Base-by-base conservation (phyloP, 768 basidiomycete species). In the Kwoniella heveanensis region DNA sequence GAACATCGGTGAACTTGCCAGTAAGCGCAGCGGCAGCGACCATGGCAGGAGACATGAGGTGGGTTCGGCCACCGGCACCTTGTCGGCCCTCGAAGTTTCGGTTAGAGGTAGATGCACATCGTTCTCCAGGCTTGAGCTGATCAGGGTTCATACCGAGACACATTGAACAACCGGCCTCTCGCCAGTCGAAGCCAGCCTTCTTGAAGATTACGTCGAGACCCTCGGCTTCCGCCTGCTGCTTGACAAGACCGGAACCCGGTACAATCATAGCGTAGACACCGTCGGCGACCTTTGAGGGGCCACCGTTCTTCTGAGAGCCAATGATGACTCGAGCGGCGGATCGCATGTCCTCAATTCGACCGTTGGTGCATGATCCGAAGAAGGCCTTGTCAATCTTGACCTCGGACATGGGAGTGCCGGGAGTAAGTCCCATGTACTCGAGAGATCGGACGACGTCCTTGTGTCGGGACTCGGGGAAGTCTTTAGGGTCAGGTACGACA, bases 131-230 rank as follows among this genome's bases (percentile, higher is more conserved):
- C 19, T 85, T 84, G 54, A 95, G 83, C 74, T 92, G 90, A 80
- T 95, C 92, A 13, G 91, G 90, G 80, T 95, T 95, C 92, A 95
- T 95, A 46, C 91, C 92, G 69, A 95, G 80, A 81, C 92, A 95
- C 92, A 95, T 95, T 17, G 92, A 95, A 77, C 92, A 95, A 32
- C 92, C 92, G 30, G 92, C 92, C 80, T 95, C 92, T 55, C 92
- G 86, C 92, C 92, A 94, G 74, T 95, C 92, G 74, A 93, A 95
- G 30, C 92, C 92, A 36, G 92, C 92, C 48, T 89, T 88, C 77
- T 87, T 90, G 83, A 95, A 91, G 70, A 94, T 83, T 58, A 84
- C 83, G 72, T 93, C 91, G 64, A 95, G 83, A 25, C 91, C 91
- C 74, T 95, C 92, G 21, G 87, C 88, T 81, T 94, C 91, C 21